Evolutionary conservation across 768 basidiomycete genomes (phyloP).

Genomic region (Melanogaster broomeanus): DNA sequence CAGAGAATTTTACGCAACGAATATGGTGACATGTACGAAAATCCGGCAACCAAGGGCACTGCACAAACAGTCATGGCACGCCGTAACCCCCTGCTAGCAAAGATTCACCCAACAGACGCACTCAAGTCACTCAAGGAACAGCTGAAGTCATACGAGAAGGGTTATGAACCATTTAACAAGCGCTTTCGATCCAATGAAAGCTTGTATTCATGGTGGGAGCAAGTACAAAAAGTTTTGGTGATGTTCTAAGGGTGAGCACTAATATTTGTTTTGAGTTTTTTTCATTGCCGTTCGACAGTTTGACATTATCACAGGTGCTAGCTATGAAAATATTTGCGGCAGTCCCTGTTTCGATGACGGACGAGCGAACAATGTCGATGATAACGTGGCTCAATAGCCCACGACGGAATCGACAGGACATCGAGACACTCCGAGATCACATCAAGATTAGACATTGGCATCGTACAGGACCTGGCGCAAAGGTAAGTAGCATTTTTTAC

Average conservation of each 20-base stretch:
- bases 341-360: slow-evolving; percentile 3
- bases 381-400: slow-evolving; percentile 12
- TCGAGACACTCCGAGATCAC: slow-evolving; percentile 5
- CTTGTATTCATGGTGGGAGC: slow-evolving; percentile 1
- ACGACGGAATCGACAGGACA: background rate
- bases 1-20: background rate
- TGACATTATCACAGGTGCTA: background rate
- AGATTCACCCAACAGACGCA: background rate
- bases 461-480: background rate
- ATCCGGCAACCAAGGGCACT: background rate
- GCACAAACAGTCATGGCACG: background rate
- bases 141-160: slow-evolving; percentile 4
- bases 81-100: background rate
- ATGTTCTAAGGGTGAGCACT: slow-evolving; percentile 2
- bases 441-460: slow-evolving; percentile 6
- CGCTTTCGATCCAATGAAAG: background rate
- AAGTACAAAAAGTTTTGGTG: background rate
- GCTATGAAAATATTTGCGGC: slow-evolving; percentile 2
- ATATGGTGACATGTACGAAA: slow-evolving; percentile 6
- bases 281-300: background rate
- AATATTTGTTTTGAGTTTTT: background rate
- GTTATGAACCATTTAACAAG: slow-evolving; percentile 2
- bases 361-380: slow-evolving; percentile 9
- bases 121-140: background rate
- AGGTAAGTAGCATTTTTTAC: background rate